Evolutionary conservation across 169 alveolate genomes (phyloP), one percentile per base, ranked within the genome.

Genomic region (Perkinsus marinus): DNA sequence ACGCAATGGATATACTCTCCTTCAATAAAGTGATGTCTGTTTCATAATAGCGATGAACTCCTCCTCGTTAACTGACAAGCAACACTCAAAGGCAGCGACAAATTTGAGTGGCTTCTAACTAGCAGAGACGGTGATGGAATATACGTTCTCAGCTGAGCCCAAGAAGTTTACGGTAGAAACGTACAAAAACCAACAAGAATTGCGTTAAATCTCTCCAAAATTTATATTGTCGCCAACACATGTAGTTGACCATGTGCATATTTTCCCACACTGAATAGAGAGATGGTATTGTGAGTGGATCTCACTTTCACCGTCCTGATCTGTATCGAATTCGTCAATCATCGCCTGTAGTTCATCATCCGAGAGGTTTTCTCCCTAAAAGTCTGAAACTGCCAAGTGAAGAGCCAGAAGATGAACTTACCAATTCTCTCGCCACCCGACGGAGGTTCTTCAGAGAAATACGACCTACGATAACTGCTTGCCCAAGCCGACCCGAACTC

Each of bases 341-440:
- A 98, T 98, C 91, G 99, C 99, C 93, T 98, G 98, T 43, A 98
- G 96, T 93, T 98, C 99, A 41, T 98, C 99, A 92, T 98, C 99
- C 68, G 99, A 94, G 90, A 98, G 94, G 47, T 97, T 97, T 91
- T 98, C 99, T 38, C 99, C 99, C 97, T 95, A 47, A 91, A 93
- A 39, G 47, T 17, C 39, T 46, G 34, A 92, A 39, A 43, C 46
- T 19, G 39, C 19, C n/a, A n/a, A 43, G 93, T 22, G 37, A 34
- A 39, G 39, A n/a, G 7, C 0, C 0, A 90, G 39, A n/a, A n/a
- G n/a, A n/a, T n/a, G n/a, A 36, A 68, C 95, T 90, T 69, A 96
- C 98, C 91, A 98, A 94, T 92, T 98, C 99, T 93, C 96, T 95
- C 39, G 99, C 98, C 22, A 98, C 99, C 90, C 99, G 96, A 92